Evolutionary conservation across 306 rosid species (phyloP).

Genomic region (Castanopsis chinensis): DNA sequence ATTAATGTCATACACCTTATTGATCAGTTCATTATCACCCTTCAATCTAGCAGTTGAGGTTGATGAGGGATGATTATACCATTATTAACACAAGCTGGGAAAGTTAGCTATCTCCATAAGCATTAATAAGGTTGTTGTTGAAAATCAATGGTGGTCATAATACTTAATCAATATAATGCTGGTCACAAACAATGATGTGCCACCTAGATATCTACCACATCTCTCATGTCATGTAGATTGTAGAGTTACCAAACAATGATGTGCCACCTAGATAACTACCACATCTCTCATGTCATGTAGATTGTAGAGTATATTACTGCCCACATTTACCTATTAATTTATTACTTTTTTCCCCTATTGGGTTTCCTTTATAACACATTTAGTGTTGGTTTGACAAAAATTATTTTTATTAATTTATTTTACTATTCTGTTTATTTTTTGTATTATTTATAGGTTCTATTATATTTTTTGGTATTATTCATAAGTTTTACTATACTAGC

Average conservation of each 20-base stretch:
- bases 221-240: neutral
- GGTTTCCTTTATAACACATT: neutral
- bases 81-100: neutral
- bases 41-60: conserved; percentile 13
- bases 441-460: too few species aligned
- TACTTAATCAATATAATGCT: neutral
- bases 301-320: neutral
- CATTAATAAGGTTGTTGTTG: conserved; percentile 14
- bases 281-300: neutral
- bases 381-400: too few species aligned
- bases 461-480: too few species aligned
- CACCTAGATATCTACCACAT: neutral
- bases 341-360: neutral
- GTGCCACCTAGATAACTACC: neutral
- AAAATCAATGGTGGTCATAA: neutral
- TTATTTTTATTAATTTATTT: too few species aligned
- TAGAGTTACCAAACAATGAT: neutral
- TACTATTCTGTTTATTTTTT: too few species aligned
- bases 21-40: neutral
- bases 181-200: neutral
- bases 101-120: neutral
- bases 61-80: conserved; percentile 7
- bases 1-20: neutral
- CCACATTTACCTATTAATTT: neutral
- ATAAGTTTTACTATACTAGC: too few species aligned